A percentile compares a stretch with the other conserved stretches of the same genome.
These are phyloP conservation scores for Castanea sativa DNA, from an alignment of 306 rosid species.

Conservation along the genomic window DNA sequence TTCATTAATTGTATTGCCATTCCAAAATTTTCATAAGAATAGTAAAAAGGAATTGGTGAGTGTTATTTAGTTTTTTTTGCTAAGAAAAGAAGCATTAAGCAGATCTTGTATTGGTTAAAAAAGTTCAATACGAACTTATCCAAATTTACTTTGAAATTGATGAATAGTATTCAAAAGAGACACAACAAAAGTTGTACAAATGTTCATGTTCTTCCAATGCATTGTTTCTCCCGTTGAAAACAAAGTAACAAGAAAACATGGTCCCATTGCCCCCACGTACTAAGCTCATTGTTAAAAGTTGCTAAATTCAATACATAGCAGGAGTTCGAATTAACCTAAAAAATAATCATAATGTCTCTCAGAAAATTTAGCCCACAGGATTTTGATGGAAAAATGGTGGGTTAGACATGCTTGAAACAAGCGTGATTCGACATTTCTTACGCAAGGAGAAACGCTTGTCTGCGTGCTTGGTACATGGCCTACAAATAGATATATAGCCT, in stretches of 20 bases:
- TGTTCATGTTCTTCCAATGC: not conserved
- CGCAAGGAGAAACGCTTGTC: not conserved
- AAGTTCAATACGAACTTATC: too few species aligned
- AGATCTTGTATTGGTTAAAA: too few species aligned
- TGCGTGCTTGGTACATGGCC: not conserved
- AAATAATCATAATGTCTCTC: constrained; percentile 5
- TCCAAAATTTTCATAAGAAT: too few species aligned
- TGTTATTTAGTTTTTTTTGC: too few species aligned
- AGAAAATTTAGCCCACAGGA: not conserved
- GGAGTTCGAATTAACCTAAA: not conserved
- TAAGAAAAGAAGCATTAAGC: too few species aligned
- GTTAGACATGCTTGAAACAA: not conserved
- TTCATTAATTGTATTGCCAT: too few species aligned
- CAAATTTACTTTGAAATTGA: too few species aligned
- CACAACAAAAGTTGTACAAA: not conserved
- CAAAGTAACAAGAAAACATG: constrained; percentile 6
- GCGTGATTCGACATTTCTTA: not conserved
- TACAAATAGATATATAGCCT: not conserved
- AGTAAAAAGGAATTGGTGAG: too few species aligned
- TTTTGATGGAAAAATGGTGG: not conserved
- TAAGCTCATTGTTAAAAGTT: not conserved
- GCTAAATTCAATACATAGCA: not conserved
- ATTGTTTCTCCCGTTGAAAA: not conserved
- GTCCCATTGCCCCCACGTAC: not conserved
- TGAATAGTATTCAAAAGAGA: not conserved